A percentile compares a stretch with the other conserved stretches of the same genome.
phyloP scores from a whole-genome alignment of 352 stramenopile species.

The Thalassiosira sp. region DNA sequence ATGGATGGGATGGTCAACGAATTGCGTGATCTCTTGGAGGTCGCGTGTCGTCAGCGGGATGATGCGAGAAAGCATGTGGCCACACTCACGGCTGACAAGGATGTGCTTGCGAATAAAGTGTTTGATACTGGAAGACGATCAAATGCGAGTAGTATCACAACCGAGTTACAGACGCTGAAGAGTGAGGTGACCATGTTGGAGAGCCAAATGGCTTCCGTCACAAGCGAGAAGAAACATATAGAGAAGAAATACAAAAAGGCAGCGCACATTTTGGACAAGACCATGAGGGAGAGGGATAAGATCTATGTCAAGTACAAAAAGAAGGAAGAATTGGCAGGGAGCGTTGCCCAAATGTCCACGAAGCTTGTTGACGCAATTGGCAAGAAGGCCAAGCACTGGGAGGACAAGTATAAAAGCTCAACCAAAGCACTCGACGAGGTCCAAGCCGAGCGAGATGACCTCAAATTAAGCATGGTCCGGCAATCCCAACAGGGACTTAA shows the following conservation, averaged over 20 bases:
- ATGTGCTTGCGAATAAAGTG: neutral
- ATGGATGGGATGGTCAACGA: conserved; percentile 11
- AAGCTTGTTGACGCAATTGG: conserved; percentile 10
- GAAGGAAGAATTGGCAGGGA: conserved; percentile 7
- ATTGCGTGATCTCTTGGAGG: neutral
- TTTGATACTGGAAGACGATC: neutral
- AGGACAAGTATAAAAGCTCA: neutral
- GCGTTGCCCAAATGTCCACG: neutral
- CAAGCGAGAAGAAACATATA: neutral
- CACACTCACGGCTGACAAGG: too few relatives aligned
- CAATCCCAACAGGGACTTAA: neutral
- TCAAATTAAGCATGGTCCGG: neutral
- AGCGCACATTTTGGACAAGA: neutral
- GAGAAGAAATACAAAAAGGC: neutral
- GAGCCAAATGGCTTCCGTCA: neutral
- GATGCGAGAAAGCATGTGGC: neutral
- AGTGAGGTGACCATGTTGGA: neutral
- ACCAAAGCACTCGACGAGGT: neutral
- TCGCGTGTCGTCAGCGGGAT: conserved; percentile 8
- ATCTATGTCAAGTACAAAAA: neutral
- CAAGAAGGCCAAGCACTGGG: conserved; percentile 6
- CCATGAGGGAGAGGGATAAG: neutral
- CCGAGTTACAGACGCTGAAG: neutral
- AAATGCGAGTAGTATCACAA: neutral
- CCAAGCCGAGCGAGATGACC: neutral